phyloP scores from a whole-genome alignment of 371 early-diverging fungal genomes.

The Mortierella sp. region DNA sequence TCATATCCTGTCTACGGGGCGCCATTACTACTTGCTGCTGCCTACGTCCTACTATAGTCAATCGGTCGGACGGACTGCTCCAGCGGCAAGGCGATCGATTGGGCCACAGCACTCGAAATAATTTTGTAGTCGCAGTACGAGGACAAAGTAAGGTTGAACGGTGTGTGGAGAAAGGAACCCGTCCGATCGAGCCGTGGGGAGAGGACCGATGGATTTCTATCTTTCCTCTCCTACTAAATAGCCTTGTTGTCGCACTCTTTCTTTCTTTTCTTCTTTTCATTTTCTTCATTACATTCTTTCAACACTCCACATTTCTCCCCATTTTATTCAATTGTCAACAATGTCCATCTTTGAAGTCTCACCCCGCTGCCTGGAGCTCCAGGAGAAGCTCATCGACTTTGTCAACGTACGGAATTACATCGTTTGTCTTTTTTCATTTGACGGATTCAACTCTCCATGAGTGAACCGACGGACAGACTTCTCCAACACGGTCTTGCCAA shows the following conservation, averaged over 20 bases:
- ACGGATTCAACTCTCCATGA: too few relatives aligned
- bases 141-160: not conserved
- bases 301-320: not conserved
- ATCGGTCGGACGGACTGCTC: conserved; percentile 10
- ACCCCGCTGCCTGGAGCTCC: conserved; percentile 77
- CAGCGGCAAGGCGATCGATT: conserved; percentile 36
- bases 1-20: not conserved
- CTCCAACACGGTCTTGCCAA: not conserved
- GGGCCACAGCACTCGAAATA: conserved; percentile 11
- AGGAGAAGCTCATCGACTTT: conserved; percentile 79
- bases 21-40: not conserved
- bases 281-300: not conserved
- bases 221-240: not conserved
- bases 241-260: too few relatives aligned
- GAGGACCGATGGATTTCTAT: not conserved
- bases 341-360: conserved; percentile 66
- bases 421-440: too few relatives aligned
- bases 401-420: conserved; percentile 72
- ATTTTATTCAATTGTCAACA: conserved; percentile 14
- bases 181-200: conserved; percentile 2
- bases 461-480: not conserved
- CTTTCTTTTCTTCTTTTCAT: not conserved
- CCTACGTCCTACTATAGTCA: not conserved
- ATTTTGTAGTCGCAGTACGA: not conserved
- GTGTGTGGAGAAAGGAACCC: conserved; percentile 4